Evolutionary conservation across 495 filamentous ascomycete species (phyloP), one percentile per base, ranked within the genome.

Genomic region (Annulohypoxylon stygium): DNA sequence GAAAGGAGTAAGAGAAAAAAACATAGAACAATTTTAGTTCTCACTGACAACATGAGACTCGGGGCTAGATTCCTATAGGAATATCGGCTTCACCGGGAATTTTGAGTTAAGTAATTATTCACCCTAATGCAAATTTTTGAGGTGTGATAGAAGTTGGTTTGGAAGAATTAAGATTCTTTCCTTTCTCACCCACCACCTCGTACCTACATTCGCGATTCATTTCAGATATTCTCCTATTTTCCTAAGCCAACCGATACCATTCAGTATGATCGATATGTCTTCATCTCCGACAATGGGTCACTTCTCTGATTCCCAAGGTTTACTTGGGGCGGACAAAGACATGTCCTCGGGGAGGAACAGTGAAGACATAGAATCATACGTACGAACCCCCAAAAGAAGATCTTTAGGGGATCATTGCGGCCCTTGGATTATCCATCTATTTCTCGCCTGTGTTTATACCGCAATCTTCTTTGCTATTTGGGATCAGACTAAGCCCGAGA

Each of bases 311-410:
- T 48, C 45, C 9, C 45, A 48, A 48, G 45, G 45, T 48, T 48
- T 48, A 18, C 45, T 48, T 48, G 45, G 4, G 45, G 16, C 16
- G 45, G 45, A 48, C 16, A 48, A 48, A 20, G 45, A 48, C 16
- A 48, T 48, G 45, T 48, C 45, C n/a, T 20, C 16, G 6, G 45
- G 16, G 16, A 48, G 45, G 20, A 48, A 18, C 9, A 48, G 45
- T 9, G 45, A 48, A 20, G 45, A 48, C 45, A 18, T 48, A 48
- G 45, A 48, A 48, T 48, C 45, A 48, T 48, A 48, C 45, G 9
- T 48, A 18, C 16, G 5, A 48, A 3, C 45, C 5, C 45, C 45
- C 5, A 48, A 48, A 16, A 48, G 16, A 48, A 48, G 16, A 18
- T 48, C 45, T 5, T 9, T 48, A 48, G 45, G 45, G 9, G 45